Conservation (phyloP, 2,329 filamentous ascomycete species). For the Berkeleyomyces rouxiae region DNA sequence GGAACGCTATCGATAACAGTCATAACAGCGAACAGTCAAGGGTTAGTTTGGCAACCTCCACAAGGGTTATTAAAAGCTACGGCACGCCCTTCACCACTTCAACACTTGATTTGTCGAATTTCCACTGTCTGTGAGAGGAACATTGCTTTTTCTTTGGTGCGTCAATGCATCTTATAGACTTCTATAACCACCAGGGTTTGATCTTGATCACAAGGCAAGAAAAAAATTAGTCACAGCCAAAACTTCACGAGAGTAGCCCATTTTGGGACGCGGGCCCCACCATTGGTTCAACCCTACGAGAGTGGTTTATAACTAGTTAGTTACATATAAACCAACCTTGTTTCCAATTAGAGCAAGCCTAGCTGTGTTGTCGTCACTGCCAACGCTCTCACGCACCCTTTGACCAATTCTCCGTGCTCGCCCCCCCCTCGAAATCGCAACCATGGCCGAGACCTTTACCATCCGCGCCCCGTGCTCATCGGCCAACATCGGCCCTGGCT, state of each 20-base stretch:
- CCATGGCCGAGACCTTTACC: slow-evolving; percentile 42
- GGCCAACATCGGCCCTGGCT: slow-evolving; percentile 92
- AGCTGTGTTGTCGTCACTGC: neutral
- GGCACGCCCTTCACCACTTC: no score
- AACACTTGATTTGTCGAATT: no score
- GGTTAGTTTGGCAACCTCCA: no score
- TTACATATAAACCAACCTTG: neutral
- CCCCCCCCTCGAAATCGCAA: neutral
- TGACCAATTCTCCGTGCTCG: neutral
- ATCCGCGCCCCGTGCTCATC: slow-evolving; percentile 85
- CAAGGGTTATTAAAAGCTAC: no score
- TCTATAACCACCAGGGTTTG: neutral
- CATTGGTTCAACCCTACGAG: neutral
- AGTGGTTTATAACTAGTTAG: no score
- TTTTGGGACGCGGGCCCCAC: neutral
- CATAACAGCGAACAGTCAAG: no score
- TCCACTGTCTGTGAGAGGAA: no score
- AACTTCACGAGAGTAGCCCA: neutral
- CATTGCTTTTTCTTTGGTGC: neutral
- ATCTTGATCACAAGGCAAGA: neutral
- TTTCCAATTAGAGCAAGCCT: neutral
- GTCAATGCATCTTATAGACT: neutral
- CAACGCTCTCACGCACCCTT: neutral
- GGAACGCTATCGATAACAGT: neutral
- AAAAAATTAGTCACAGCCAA: neutral